phyloP scores from a whole-genome alignment of 139 green algal genomes.

The Chlorella sp. region DNA sequence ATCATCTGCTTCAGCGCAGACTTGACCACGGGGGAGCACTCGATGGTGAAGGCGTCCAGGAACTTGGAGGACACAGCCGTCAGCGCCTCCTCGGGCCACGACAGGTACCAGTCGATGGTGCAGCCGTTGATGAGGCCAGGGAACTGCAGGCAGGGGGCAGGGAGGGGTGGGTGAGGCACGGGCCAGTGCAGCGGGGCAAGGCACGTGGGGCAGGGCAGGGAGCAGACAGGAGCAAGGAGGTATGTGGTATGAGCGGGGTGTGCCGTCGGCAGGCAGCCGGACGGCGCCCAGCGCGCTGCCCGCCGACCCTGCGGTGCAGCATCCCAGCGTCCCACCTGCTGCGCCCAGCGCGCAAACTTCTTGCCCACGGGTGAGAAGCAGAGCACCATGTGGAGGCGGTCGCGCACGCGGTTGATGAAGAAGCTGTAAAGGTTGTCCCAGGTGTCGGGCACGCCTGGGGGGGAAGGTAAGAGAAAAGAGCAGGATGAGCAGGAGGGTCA shows the following conservation, averaged over 20 bases:
- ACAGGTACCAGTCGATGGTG: conserved; percentile 95
- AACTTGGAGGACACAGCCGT: conserved; percentile 84
- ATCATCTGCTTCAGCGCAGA: conserved; percentile 85
- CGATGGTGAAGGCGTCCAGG: conserved; percentile 90
- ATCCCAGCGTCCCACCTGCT: conserved; percentile 59
- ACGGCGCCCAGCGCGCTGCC: too few species aligned
- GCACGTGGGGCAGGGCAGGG: not conserved
- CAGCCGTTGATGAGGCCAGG: conserved; percentile 93
- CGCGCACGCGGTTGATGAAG: conserved; percentile 91
- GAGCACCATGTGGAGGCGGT: conserved; percentile 91
- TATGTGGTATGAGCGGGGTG: not conserved
- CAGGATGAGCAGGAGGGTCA: not conserved
- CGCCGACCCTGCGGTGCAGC: too few species aligned
- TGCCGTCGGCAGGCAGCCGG: too few species aligned
- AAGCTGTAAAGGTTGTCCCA: conserved; percentile 93
- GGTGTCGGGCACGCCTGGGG: conserved; percentile 77
- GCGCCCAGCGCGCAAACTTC: conserved; percentile 84
- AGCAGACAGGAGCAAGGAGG: not conserved
- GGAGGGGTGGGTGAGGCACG: too few species aligned
- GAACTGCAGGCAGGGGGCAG: conserved; percentile 58
- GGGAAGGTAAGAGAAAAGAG: not conserved
- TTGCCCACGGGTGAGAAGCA: conserved; percentile 94
- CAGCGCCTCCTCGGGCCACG: conserved; percentile 81
- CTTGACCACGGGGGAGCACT: conserved; percentile 78
- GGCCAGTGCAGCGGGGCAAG: not conserved